Percentiles rank a stretch among this genome's conserved stretches.
Conservation (phyloP, 805 yeast genomes). For the Ogataea nonfermentans region DNA sequence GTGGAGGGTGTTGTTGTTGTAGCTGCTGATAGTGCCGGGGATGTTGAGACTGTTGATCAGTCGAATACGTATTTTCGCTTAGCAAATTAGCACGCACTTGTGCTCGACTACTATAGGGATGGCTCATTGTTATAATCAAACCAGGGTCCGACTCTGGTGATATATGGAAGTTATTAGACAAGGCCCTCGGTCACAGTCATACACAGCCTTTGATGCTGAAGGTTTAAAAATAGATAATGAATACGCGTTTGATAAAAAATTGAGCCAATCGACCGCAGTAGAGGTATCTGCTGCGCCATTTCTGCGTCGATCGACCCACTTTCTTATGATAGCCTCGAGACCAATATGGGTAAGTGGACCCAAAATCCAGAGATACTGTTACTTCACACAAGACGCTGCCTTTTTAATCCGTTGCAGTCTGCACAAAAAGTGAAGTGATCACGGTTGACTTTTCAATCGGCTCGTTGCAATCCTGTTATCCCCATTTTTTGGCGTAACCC, state of each 20-base stretch:
- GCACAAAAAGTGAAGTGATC: no score
- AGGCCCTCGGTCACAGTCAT: not conserved
- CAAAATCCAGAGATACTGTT: no score
- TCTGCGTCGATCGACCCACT: constrained; percentile 6
- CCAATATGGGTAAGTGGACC: no score
- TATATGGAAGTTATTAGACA: not conserved
- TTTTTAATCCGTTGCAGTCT: no score
- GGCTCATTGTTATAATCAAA: constrained; percentile 11
- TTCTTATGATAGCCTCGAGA: constrained; percentile 1
- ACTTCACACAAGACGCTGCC: no score
- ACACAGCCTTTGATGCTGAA: constrained; percentile 2
- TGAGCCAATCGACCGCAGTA: not conserved
- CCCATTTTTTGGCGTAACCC: no score
- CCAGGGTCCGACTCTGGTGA: not conserved
- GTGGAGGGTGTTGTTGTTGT: not conserved
- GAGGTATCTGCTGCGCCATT: constrained; percentile 7
- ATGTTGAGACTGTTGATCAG: constrained; percentile 6
- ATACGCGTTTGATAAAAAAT: constrained; percentile 8
- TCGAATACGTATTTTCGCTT: constrained; percentile 15
- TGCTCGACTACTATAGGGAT: constrained; percentile 22
- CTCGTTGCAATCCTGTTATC: no score
- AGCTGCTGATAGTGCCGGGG: not conserved
- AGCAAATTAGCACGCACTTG: constrained; percentile 27
- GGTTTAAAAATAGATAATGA: constrained; percentile 3
- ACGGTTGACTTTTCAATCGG: no score